Percentiles rank a stretch among this genome's conserved stretches.
phyloP scores from a whole-genome alignment of 805 yeast species.

The Kazachstania taianensis region DNA sequence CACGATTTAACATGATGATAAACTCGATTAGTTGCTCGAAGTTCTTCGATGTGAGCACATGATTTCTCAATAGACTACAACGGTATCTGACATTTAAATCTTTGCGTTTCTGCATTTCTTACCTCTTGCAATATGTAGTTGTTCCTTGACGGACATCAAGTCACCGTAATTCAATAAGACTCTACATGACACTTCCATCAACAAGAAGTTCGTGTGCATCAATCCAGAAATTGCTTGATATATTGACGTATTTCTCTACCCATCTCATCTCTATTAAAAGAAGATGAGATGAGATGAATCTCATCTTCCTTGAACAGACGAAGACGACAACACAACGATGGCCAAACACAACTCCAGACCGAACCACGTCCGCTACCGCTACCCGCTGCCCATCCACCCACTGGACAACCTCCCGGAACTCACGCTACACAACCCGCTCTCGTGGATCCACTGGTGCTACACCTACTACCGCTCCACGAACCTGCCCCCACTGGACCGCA shows the following conservation, averaged over 20 bases:
- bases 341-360: constrained; percentile 23
- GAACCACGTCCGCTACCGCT: constrained; percentile 29
- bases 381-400: constrained; percentile 52
- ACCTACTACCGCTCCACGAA: constrained; percentile 23
- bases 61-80: constrained; percentile 87
- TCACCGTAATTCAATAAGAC: too few species aligned
- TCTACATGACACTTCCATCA: too few species aligned
- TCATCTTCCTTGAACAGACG: too few species aligned
- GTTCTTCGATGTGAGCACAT: constrained; percentile 54
- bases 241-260: too few species aligned
- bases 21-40: constrained; percentile 35
- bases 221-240: too few species aligned
- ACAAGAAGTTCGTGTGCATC: too few species aligned
- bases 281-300: too few species aligned
- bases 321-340: too few species aligned
- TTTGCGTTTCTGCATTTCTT: too few species aligned
- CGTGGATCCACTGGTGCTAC: constrained; percentile 42
- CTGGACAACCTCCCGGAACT: constrained; percentile 39
- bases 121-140: too few species aligned
- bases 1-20: constrained; percentile 21
- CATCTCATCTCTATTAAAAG: too few species aligned
- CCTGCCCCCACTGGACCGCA: constrained; percentile 7
- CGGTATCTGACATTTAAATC: constrained; percentile 74
- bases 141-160: too few species aligned
- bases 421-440: constrained; percentile 57